Conservation (phyloP, 1,284 basidiomycete species). For the Irpex sp. region DNA sequence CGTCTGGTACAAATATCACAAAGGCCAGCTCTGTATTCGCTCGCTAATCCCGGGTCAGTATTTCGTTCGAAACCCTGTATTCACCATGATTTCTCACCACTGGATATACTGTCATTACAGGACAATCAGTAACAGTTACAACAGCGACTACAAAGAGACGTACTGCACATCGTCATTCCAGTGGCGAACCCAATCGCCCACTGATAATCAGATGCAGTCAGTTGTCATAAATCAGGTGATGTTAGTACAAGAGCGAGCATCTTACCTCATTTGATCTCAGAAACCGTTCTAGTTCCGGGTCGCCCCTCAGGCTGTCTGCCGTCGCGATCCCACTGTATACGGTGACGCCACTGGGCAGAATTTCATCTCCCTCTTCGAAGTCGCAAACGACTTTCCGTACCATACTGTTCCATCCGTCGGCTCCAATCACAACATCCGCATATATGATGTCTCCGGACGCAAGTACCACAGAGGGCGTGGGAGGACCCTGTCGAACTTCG, state of each 20-base stretch:
- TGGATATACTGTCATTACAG: not conserved
- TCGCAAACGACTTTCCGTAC: not conserved
- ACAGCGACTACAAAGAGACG: not conserved
- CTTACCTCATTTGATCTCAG: not conserved
- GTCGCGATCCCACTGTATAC: slow-evolving; percentile 36
- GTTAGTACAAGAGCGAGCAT: not conserved
- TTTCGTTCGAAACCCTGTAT: not conserved
- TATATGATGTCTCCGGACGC: slow-evolving; percentile 26
- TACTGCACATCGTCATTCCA: slow-evolving; percentile 4
- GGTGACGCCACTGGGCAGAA: not conserved
- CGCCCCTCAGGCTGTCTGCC: slow-evolving; percentile 9
- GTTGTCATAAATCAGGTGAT: not conserved
- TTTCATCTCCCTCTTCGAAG: not conserved
- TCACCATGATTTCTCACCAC: not conserved
- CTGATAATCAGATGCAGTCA: not conserved
- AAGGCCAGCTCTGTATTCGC: not conserved
- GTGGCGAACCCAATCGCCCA: slow-evolving; percentile 3
- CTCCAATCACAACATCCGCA: slow-evolving; percentile 24
- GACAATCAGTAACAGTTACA: not conserved
- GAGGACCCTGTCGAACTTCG: slow-evolving; percentile 5
- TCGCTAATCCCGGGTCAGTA: not conserved
- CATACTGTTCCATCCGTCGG: not conserved
- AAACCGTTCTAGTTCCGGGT: slow-evolving; percentile 2
- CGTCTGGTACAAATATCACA: not conserved
- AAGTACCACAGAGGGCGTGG: slow-evolving; percentile 22